Evolutionary conservation across 2,329 filamentous ascomycete genomes (phyloP).

Genomic region (Dothideomycetes sp.): DNA sequence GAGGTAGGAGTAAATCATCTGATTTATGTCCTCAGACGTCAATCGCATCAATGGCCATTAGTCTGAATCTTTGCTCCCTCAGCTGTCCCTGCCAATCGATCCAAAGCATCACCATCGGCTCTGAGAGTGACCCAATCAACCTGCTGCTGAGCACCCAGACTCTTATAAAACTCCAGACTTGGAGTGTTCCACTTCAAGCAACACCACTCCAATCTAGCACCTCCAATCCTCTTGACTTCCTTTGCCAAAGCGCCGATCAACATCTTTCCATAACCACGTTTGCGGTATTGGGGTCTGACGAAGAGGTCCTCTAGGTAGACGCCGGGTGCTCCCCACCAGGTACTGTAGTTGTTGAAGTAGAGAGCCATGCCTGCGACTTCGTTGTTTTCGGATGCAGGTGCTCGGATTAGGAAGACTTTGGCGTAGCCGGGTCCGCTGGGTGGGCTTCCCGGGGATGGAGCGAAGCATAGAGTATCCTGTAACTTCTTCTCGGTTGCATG

Average conservation of each 20-base stretch:
- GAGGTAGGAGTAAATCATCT: too few relatives aligned
- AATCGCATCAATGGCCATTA: slow-evolving; percentile 1
- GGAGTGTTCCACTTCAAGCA: slow-evolving; percentile 91
- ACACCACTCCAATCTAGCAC: slow-evolving; percentile 76
- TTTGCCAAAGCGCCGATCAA: slow-evolving; percentile 69
- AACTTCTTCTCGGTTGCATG: slow-evolving; percentile 71
- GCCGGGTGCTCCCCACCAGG: slow-evolving; percentile 78
- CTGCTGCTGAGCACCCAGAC: slow-evolving; percentile 54
- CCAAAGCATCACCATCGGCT: slow-evolving; percentile 58
- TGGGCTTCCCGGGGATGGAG: slow-evolving; percentile 36
- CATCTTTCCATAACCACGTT: slow-evolving; percentile 68
- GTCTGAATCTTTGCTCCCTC: slow-evolving; percentile 1
- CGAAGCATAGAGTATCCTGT: slow-evolving; percentile 68
- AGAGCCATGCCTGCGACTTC: slow-evolving; percentile 67
- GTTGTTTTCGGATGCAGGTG: slow-evolving; percentile 23
- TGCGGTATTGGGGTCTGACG: slow-evolving; percentile 60
- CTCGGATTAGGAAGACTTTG: slow-evolving; percentile 59
- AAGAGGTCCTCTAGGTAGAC: slow-evolving; percentile 95
- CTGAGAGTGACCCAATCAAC: slow-evolving; percentile 67
- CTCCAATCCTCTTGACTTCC: slow-evolving; percentile 63
- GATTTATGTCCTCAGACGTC: too few relatives aligned
- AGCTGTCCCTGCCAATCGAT: slow-evolving; percentile 43
- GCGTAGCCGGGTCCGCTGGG: slow-evolving; percentile 50
- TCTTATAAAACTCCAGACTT: slow-evolving; percentile 73
- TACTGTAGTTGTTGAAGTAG: slow-evolving; percentile 94